These are phyloP conservation scores for Thelonectria rubi DNA, from an alignment of 2,329 filamentous ascomycete species.

Conservation along the genomic window DNA sequence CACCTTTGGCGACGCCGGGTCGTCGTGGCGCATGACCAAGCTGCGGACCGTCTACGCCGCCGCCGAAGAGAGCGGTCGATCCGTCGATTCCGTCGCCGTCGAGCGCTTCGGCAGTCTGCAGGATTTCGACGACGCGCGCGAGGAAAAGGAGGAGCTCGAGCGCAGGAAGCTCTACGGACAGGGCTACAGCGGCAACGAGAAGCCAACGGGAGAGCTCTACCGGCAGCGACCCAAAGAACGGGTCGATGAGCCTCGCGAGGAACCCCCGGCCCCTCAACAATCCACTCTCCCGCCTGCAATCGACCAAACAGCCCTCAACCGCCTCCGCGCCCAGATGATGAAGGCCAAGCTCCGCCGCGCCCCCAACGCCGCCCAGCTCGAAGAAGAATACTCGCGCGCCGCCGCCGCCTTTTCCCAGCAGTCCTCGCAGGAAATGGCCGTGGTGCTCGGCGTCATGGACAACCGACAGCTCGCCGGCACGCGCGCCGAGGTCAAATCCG, in stretches of 20 bases:
- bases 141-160: slow-evolving; percentile 92
- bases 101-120: slow-evolving; percentile 83
- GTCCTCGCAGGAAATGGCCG: slow-evolving; percentile 67
- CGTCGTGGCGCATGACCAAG: slow-evolving; percentile 96
- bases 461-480: slow-evolving; percentile 85
- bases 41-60: slow-evolving; percentile 84
- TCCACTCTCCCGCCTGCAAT: slow-evolving; percentile 59
- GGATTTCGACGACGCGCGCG: slow-evolving; percentile 90
- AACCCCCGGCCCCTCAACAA: slow-evolving; percentile 63
- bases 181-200: slow-evolving; percentile 85
- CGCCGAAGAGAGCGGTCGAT: slow-evolving; percentile 76
- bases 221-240: slow-evolving; percentile 75
- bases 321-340: slow-evolving; percentile 92
- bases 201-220: slow-evolving; percentile 87
- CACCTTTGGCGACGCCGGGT: slow-evolving; percentile 87
- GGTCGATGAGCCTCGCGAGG: slow-evolving; percentile 47
- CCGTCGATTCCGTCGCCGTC: slow-evolving; percentile 82
- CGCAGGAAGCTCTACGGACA: slow-evolving; percentile 83
- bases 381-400: slow-evolving; percentile 84
- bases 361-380: slow-evolving; percentile 77
- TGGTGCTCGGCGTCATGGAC: slow-evolving; percentile 88
- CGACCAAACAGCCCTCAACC: slow-evolving; percentile 84
- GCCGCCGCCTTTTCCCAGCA: slow-evolving; percentile 63
- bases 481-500: slow-evolving; percentile 76
- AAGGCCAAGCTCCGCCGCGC: slow-evolving; percentile 88